Evolutionary conservation across 2,329 filamentous ascomycete species (phyloP).

Genomic region (Metarhizium sp.): DNA sequence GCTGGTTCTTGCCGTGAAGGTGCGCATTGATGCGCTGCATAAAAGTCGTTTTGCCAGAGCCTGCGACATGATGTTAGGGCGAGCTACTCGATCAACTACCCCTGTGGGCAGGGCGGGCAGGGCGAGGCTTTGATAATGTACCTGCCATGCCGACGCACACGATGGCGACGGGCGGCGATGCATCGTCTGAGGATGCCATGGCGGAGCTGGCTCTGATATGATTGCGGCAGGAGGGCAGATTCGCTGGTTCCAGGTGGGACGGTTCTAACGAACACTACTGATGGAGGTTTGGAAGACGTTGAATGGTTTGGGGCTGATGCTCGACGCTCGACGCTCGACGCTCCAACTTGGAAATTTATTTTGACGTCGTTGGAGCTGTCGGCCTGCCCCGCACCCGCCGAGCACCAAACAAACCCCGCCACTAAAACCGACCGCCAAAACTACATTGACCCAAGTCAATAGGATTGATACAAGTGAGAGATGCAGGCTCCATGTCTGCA

Average conservation of each 20-base stretch:
- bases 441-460: too few relatives aligned
- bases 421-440: too few relatives aligned
- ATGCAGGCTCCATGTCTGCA: too few relatives aligned
- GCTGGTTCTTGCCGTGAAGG: conserved; percentile 68
- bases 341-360: background rate
- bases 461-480: too few relatives aligned
- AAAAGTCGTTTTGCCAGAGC: conserved; percentile 98
- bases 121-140: conserved; percentile 19
- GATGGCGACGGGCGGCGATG: conserved; percentile 39
- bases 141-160: conserved; percentile 97
- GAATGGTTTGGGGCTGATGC: background rate
- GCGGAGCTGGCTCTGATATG: background rate
- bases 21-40: conserved; percentile 97
- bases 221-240: background rate
- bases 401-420: background rate
- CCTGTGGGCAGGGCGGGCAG: conserved; percentile 1
- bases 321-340: background rate
- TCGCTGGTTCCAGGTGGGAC: background rate
- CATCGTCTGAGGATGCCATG: conserved; percentile 25
- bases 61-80: conserved; percentile 27
- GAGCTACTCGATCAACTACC: background rate
- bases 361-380: background rate
- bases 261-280: background rate
- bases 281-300: background rate
- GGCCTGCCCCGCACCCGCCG: background rate